A percentile compares a stretch with the other conserved stretches of the same genome.
phyloP scores from a whole-genome alignment of 371 early-diverging fungal species.

The Mortierella sp. region DNA sequence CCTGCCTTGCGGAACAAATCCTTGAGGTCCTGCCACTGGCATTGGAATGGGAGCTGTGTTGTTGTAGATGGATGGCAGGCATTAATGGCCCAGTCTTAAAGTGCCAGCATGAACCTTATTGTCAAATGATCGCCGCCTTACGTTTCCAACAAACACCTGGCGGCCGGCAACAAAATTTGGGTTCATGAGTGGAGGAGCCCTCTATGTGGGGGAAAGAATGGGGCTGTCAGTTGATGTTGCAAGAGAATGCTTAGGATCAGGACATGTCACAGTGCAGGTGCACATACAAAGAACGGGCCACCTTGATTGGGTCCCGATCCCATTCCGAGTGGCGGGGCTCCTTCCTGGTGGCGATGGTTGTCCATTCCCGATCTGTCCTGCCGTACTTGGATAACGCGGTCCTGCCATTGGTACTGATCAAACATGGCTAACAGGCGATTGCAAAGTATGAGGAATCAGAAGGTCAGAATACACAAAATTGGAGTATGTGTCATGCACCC shows the following conservation, averaged over 20 bases:
- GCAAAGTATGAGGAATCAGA: background rate
- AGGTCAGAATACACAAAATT: background rate
- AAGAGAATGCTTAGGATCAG: no score
- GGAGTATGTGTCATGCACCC: background rate
- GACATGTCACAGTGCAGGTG: no score
- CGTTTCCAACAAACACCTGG: slow-evolving; percentile 77
- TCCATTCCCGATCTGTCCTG: slow-evolving; percentile 62
- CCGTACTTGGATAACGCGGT: slow-evolving; percentile 77
- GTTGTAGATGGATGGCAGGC: background rate
- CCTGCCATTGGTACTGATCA: slow-evolving; percentile 76
- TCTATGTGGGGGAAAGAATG: slow-evolving; percentile 4
- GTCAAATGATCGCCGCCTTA: slow-evolving; percentile 17
- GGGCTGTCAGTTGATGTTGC: background rate
- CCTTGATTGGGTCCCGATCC: slow-evolving; percentile 15
- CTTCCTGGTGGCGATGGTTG: slow-evolving; percentile 11
- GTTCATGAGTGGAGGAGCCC: slow-evolving; percentile 24
- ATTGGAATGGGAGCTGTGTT: slow-evolving; percentile 67
- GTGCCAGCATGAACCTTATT: background rate
- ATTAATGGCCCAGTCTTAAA: background rate
- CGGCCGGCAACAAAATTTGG: slow-evolving; percentile 54
- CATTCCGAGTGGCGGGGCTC: slow-evolving; percentile 2
- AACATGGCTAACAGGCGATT: slow-evolving; percentile 60
- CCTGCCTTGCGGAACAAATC: slow-evolving; percentile 79
- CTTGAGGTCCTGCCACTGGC: slow-evolving; percentile 83
- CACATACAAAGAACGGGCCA: slow-evolving; percentile 30